phyloP scores from a whole-genome alignment of 2,329 filamentous ascomycete species.

The Fusarium sp. region DNA sequence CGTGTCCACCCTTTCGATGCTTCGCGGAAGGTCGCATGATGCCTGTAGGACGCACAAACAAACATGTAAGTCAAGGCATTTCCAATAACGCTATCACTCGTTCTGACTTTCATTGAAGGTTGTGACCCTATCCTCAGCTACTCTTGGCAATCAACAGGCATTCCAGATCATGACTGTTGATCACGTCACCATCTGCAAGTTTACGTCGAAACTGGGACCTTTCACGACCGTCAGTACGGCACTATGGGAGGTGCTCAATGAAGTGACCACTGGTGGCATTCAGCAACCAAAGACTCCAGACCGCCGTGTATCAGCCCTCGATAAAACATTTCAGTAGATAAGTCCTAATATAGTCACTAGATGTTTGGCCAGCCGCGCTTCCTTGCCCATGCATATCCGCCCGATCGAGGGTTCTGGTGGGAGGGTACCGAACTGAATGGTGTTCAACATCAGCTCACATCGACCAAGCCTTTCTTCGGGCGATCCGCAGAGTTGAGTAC shows the following conservation, averaged over 20 bases:
- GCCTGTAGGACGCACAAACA: fast-evolving
- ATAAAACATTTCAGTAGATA: background rate
- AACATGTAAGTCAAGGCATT: background rate
- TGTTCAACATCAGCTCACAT: background rate
- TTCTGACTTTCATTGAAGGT: too few relatives aligned
- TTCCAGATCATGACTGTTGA: background rate
- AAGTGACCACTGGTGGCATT: fast-evolving
- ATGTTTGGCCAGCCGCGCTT: background rate
- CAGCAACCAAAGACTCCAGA: fast-evolving
- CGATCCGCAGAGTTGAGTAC: background rate
- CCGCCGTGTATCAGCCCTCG: background rate
- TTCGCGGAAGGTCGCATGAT: background rate
- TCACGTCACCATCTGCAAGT: background rate
- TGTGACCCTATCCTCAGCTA: fast-evolving
- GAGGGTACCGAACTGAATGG: background rate
- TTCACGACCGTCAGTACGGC: fast-evolving
- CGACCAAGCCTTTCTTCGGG: fast-evolving
- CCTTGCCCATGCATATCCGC: background rate
- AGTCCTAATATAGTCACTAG: background rate
- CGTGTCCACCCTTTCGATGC: background rate
- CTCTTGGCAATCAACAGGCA: fast-evolving
- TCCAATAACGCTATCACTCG: too few relatives aligned
- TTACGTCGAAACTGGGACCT: fast-evolving
- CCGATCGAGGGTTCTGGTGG: background rate
- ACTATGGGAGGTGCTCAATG: fast-evolving